phyloP scores from a whole-genome alignment of 345 rosid species.

The Capsella bursapastoris region DNA sequence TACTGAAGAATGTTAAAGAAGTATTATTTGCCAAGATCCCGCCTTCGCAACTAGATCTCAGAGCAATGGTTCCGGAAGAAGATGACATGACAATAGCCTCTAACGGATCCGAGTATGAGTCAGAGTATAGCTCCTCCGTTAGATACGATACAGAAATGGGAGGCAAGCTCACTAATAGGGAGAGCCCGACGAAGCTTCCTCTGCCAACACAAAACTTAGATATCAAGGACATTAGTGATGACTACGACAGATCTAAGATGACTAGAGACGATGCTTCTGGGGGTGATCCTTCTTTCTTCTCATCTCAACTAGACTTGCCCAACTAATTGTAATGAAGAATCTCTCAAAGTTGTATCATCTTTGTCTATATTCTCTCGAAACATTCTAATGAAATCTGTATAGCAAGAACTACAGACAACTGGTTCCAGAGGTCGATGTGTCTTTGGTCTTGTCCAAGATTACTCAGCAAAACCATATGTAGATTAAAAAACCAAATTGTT shows the following conservation, averaged over 20 bases:
- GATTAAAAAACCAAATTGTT: constrained; percentile 25
- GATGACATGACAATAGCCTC: constrained; percentile 40
- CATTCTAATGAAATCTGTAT: constrained; percentile 22
- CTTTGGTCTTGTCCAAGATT: constrained; percentile 1
- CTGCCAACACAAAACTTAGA: constrained; percentile 11
- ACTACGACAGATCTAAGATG: constrained; percentile 26
- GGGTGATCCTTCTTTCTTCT: constrained; percentile 30
- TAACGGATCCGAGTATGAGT: constrained; percentile 31
- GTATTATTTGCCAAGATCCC: constrained; percentile 71
- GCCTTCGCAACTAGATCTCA: constrained; percentile 76
- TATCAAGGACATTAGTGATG: constrained; percentile 20
- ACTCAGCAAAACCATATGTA: constrained; percentile 3
- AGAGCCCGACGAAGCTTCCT: constrained; percentile 40
- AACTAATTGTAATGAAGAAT: constrained; percentile 17
- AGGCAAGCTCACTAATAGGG: constrained; percentile 37
- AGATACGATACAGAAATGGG: constrained; percentile 43
- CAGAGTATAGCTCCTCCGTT: constrained; percentile 40
- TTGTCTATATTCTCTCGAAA: constrained; percentile 6
- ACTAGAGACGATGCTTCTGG: constrained; percentile 30
- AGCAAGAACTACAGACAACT: constrained; percentile 21
- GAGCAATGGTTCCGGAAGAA: constrained; percentile 57
- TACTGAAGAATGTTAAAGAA: constrained; percentile 68
- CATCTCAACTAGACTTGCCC: constrained; percentile 35
- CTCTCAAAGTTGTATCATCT: constrained; percentile 27
- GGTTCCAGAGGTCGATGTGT: constrained; percentile 2